Percentiles rank a stretch among this genome's conserved stretches.
Evolutionary conservation across 768 basidiomycete species (phyloP).

Genomic region (Suillus occidentalis): DNA sequence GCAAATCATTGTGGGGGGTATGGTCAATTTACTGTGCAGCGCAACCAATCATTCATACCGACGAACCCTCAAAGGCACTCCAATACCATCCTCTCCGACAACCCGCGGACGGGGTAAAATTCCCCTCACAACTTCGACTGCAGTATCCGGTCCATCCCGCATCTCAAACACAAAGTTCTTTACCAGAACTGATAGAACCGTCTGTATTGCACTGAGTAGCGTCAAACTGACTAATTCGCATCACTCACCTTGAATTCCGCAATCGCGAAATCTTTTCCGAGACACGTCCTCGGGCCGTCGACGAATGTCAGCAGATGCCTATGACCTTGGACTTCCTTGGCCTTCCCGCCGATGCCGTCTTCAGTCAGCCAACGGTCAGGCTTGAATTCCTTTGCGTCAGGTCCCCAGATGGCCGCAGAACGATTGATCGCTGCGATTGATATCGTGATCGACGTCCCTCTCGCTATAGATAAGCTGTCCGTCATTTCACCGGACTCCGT

Average conservation of each 20-base stretch:
- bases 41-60: constrained; percentile 15
- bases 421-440: constrained; percentile 49
- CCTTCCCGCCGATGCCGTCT: constrained; percentile 25
- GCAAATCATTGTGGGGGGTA: not conserved
- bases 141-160: constrained; percentile 18
- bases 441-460: constrained; percentile 45
- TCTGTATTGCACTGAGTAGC: constrained; percentile 25
- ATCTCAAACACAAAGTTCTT: constrained; percentile 27
- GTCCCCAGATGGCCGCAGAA: constrained; percentile 60
- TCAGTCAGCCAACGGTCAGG: constrained; percentile 63
- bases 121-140: constrained; percentile 14
- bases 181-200: constrained; percentile 45
- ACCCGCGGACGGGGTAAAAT: constrained; percentile 21
- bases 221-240: not conserved
- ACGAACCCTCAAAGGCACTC: constrained; percentile 33
- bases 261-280: constrained; percentile 50
- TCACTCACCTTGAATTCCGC: constrained; percentile 31
- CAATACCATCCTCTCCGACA: constrained; percentile 24
- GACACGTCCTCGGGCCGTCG: constrained; percentile 51
- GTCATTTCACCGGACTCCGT: constrained; percentile 41
- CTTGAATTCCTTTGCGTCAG: constrained; percentile 54
- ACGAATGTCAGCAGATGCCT: constrained; percentile 52
- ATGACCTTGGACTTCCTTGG: constrained; percentile 47
- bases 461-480: constrained; percentile 44
- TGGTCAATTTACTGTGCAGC: not conserved